Evolutionary conservation across 345 rosid species (phyloP).

Genomic region (Syzygium aromaticum): DNA sequence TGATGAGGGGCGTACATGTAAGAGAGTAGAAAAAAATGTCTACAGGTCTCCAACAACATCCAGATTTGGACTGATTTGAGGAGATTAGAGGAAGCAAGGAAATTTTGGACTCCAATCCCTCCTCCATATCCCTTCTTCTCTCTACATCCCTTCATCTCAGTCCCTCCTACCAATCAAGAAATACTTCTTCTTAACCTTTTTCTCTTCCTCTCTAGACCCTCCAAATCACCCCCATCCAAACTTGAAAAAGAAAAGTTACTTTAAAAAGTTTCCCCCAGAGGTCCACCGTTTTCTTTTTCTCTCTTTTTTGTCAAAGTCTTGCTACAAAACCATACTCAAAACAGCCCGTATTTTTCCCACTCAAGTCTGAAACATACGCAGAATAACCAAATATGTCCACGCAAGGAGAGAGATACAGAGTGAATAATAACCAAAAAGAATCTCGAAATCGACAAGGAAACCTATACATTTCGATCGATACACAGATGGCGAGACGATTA

Average conservation of each 20-base stretch:
- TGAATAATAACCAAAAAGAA: neutral
- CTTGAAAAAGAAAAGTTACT: neutral
- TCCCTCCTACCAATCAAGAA: neutral
- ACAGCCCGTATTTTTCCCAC: neutral
- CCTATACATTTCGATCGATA: neutral
- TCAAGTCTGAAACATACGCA: neutral
- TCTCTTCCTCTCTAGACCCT: neutral
- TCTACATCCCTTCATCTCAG: neutral
- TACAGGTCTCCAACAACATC: neutral
- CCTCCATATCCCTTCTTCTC: neutral
- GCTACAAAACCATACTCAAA: neutral
- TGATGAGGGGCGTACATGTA: neutral
- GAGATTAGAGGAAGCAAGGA: neutral
- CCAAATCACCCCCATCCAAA: neutral
- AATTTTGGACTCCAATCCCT: neutral
- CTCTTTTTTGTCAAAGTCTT: neutral
- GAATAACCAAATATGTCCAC: neutral
- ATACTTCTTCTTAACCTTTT: neutral
- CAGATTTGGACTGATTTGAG: neutral
- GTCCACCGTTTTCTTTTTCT: neutral
- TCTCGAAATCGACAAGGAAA: neutral
- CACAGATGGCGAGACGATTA: neutral
- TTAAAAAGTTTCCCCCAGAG: neutral
- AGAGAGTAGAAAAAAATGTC: neutral
- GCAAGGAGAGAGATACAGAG: neutral